Conservation (phyloP, 108 stramenopile species). For the Epithemia pelagica region DNA sequence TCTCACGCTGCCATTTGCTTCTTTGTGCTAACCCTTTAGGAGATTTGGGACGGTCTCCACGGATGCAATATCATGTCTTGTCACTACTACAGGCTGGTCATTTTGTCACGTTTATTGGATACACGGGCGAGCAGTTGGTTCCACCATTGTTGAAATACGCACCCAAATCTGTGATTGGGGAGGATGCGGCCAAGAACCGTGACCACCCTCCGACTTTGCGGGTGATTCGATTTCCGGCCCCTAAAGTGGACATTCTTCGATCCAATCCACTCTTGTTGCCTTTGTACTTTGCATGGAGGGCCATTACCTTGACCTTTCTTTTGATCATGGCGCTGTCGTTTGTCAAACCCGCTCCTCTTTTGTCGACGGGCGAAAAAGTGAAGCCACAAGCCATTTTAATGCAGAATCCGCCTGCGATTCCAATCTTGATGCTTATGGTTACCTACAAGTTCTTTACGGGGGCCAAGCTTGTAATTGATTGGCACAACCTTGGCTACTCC, state of each 20-base stretch:
- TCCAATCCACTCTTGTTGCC: slow-evolving; percentile 30
- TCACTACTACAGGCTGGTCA: slow-evolving; percentile 73
- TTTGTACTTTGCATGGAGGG: slow-evolving; percentile 53
- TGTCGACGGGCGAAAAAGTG: background rate
- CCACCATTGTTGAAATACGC: slow-evolving; percentile 18
- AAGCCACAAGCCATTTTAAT: slow-evolving; percentile 56
- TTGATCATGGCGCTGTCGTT: slow-evolving; percentile 49
- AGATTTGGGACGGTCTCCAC: slow-evolving; percentile 90
- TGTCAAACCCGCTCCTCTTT: slow-evolving; percentile 11
- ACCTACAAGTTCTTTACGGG: slow-evolving; percentile 48
- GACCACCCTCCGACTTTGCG: slow-evolving; percentile 17
- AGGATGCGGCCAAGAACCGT: background rate
- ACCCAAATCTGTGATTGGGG: background rate
- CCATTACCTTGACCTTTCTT: slow-evolving; percentile 36
- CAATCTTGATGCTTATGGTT: slow-evolving; percentile 50
- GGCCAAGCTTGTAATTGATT: slow-evolving; percentile 85
- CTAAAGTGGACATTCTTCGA: slow-evolving; percentile 26
- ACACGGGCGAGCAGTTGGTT: slow-evolving; percentile 56
- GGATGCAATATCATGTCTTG: slow-evolving; percentile 98
- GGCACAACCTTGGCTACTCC: slow-evolving; percentile 98
- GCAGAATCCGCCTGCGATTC: slow-evolving; percentile 97
- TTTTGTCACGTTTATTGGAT: slow-evolving; percentile 65
- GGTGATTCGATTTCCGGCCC: slow-evolving; percentile 58
- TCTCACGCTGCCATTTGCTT: background rate
- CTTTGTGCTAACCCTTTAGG: slow-evolving; percentile 69